phyloP scores from a whole-genome alignment of 1,139 yeast genomes.

The Scheffersomyces illinoinensis region DNA sequence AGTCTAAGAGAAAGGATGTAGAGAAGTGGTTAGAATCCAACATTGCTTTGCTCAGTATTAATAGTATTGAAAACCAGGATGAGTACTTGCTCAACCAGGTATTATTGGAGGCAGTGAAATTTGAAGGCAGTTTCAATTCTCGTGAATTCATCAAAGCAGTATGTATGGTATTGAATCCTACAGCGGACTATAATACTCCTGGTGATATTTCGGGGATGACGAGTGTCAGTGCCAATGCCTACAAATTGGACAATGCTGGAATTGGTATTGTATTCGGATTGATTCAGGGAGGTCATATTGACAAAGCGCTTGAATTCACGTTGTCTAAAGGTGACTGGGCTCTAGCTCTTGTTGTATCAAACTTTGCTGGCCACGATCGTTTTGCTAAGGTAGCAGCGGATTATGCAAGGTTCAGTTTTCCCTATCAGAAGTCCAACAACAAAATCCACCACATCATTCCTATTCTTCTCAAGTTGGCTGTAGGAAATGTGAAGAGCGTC shows the following conservation, averaged over 20 bases:
- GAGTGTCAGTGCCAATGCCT: slow-evolving; percentile 25
- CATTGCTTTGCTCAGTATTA: slow-evolving; percentile 11
- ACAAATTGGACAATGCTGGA: slow-evolving; percentile 38
- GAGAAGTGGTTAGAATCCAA: slow-evolving; percentile 57
- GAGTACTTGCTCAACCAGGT: slow-evolving; percentile 34
- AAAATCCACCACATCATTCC: slow-evolving; percentile 58
- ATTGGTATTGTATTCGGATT: slow-evolving; percentile 34
- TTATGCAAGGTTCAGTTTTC: slow-evolving; percentile 38
- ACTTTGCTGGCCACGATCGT: slow-evolving; percentile 60
- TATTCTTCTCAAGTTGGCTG: slow-evolving; percentile 59
- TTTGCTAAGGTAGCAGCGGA: slow-evolving; percentile 60
- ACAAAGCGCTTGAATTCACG: slow-evolving; percentile 65
- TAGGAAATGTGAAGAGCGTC: slow-evolving; percentile 61
- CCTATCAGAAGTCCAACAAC: slow-evolving; percentile 42
- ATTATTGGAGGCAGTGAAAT: slow-evolving; percentile 24
- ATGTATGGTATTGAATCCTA: slow-evolving; percentile 37
- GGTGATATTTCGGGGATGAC: slow-evolving; percentile 8
- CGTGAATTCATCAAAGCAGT: slow-evolving; percentile 26
- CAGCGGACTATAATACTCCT: slow-evolving; percentile 23
- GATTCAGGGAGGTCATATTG: slow-evolving; percentile 64
- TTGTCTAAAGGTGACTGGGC: slow-evolving; percentile 74
- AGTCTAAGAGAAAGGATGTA: slow-evolving; percentile 61
- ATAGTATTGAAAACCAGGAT: slow-evolving; percentile 11
- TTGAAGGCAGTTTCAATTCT: slow-evolving; percentile 32
- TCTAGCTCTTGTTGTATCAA: slow-evolving; percentile 70